phyloP scores from a whole-genome alignment of 345 rosid genomes.

The Viola odorata region DNA sequence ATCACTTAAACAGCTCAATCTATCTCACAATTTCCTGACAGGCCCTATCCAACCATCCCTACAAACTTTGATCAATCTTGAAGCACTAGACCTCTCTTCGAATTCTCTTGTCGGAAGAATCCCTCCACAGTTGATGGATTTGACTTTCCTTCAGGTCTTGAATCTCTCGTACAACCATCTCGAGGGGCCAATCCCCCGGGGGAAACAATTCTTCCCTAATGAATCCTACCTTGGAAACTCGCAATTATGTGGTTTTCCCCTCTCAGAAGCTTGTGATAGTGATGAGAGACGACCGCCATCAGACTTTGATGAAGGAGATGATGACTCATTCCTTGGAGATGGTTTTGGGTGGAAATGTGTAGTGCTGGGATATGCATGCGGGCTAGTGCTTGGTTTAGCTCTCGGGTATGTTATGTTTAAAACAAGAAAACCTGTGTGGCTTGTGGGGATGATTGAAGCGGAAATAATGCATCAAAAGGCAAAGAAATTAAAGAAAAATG shows the following conservation, averaged over 20 bases:
- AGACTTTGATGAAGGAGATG: neutral
- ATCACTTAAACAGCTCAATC: conserved; percentile 1
- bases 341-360: conserved; percentile 15
- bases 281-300: neutral
- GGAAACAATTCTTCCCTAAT: neutral
- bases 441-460: neutral
- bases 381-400: conserved; percentile 1
- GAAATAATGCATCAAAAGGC: too few relatives aligned
- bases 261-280: neutral
- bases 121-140: neutral
- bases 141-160: conserved; percentile 4
- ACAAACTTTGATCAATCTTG: neutral
- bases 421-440: neutral
- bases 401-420: neutral
- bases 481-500: too few relatives aligned
- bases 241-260: conserved; percentile 16
- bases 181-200: conserved; percentile 5
- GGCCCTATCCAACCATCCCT: conserved; percentile 2
- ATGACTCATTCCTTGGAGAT: neutral
- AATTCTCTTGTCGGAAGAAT: conserved; percentile 2
- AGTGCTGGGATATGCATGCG: conserved; percentile 15
- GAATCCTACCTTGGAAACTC: conserved; percentile 6
- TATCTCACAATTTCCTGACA: conserved; percentile 5
- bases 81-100: conserved; percentile 10
- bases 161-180: conserved; percentile 4